Evolutionary conservation across 495 filamentous ascomycete species (phyloP).

Genomic region (Durotheca rogersii): DNA sequence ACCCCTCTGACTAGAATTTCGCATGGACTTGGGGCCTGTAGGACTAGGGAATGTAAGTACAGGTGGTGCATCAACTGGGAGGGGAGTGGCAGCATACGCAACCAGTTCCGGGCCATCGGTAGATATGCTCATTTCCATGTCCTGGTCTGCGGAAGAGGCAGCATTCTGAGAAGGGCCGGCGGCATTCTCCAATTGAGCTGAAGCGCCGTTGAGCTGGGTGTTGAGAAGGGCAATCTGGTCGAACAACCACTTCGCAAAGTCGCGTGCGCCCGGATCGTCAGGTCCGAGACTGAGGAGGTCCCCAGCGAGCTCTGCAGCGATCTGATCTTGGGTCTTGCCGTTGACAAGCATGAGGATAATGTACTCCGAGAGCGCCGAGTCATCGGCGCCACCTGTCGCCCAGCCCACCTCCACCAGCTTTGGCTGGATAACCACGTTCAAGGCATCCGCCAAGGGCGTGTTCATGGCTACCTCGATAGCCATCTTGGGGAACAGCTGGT

Average conservation of each 20-base stretch:
- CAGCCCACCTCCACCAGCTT: constrained; percentile 95
- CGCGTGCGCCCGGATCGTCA: constrained; percentile 76
- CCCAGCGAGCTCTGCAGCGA: constrained; percentile 82
- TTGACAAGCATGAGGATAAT: constrained; percentile 96
- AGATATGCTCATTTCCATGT: constrained; percentile 68
- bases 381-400: constrained; percentile 76
- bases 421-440: constrained; percentile 78
- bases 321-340: constrained; percentile 85
- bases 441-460: constrained; percentile 77
- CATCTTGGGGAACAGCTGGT: constrained; percentile 50
- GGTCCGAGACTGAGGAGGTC: constrained; percentile 82
- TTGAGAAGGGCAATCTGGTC: constrained; percentile 72
- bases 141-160: constrained; percentile 41
- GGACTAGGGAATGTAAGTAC: constrained; percentile 60
- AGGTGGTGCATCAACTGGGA: not conserved
- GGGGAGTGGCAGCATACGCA: constrained; percentile 60
- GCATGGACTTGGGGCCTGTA: constrained; percentile 94
- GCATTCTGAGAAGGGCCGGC: constrained; percentile 24
- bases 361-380: constrained; percentile 87
- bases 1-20: constrained; percentile 58
- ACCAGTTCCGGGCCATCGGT: constrained; percentile 53
- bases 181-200: constrained; percentile 20
- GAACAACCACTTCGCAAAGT: constrained; percentile 91
- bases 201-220: constrained; percentile 57
- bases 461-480: constrained; percentile 68